These are phyloP conservation scores for Daedalea quercina DNA, from an alignment of 768 basidiomycete species.

Conservation along the genomic window DNA sequence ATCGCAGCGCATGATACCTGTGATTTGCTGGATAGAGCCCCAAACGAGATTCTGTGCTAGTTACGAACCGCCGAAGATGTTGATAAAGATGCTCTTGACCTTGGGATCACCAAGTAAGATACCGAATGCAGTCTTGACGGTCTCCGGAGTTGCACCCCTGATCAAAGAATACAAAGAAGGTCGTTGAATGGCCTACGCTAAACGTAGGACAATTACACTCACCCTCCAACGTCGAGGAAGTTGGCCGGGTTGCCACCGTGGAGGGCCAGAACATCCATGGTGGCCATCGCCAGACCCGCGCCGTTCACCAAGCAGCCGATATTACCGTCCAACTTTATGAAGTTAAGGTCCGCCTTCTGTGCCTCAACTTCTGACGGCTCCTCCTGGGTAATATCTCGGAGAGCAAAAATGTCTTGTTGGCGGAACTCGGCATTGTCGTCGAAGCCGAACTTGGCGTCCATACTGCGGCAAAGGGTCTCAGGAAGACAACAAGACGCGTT, in stretches of 20 bases:
- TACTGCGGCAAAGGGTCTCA: slow-evolving; percentile 42
- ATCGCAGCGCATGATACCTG: slow-evolving; percentile 98
- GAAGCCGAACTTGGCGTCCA: slow-evolving; percentile 99
- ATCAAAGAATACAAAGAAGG: neutral
- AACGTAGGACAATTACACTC: slow-evolving; percentile 11
- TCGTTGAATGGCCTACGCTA: neutral
- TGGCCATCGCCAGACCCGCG: slow-evolving; percentile 98
- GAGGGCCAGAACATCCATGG: slow-evolving; percentile 97
- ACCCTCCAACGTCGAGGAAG: slow-evolving; percentile 98
- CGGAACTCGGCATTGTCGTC: slow-evolving; percentile 99
- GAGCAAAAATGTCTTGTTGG: slow-evolving; percentile 80
- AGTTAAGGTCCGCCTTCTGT: slow-evolving; percentile 92
- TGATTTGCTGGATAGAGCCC: neutral
- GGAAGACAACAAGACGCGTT: neutral
- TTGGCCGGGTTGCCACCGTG: slow-evolving; percentile 98
- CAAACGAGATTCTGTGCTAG: too few relatives aligned
- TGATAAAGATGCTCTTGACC: slow-evolving; percentile 98
- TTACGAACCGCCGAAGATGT: slow-evolving; percentile 80
- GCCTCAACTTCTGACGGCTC: slow-evolving; percentile 97
- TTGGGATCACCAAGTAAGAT: slow-evolving; percentile 85
- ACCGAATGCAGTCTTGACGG: slow-evolving; percentile 99
- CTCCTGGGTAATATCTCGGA: slow-evolving; percentile 92
- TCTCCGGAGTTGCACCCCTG: slow-evolving; percentile 97
- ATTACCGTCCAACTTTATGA: slow-evolving; percentile 97
- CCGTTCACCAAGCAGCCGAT: slow-evolving; percentile 98